A percentile compares a stretch with the other conserved stretches of the same genome.
Conservation (phyloP, 2,329 filamentous ascomycete genomes). For the Monilinia aucupariae region DNA sequence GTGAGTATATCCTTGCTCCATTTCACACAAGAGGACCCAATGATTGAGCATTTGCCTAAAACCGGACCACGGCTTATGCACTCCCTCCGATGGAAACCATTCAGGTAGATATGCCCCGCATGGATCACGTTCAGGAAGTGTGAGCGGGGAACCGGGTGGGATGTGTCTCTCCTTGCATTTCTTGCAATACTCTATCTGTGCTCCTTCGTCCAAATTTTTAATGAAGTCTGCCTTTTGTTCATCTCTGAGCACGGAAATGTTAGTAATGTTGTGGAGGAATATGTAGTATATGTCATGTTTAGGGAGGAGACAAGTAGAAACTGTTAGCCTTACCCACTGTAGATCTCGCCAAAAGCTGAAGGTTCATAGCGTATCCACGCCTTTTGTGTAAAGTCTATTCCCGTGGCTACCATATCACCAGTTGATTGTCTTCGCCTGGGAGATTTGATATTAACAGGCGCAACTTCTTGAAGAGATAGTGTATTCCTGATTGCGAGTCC, state of each 20-base stretch:
- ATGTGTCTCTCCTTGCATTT: conserved; percentile 30
- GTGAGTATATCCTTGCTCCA: conserved; percentile 17
- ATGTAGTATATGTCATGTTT: not conserved
- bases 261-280: not conserved
- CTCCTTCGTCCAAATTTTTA: conserved; percentile 16
- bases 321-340: not conserved
- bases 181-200: conserved; percentile 25
- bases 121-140: conserved; percentile 27
- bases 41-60: conserved; percentile 24
- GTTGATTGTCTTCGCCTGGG: not conserved
- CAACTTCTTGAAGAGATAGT: not conserved
- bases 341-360: conserved; percentile 14
- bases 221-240: conserved; percentile 17
- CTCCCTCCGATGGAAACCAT: conserved; percentile 28
- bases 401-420: conserved; percentile 7
- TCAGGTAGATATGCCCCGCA: conserved; percentile 29
- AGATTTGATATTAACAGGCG: not conserved
- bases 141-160: conserved; percentile 23
- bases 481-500: conserved; percentile 3
- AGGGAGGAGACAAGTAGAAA: too few species aligned
- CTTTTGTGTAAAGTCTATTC: conserved; percentile 13
- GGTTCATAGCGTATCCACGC: conserved; percentile 8
- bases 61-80: conserved; percentile 22
- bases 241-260: not conserved
- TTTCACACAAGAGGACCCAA: conserved; percentile 20